Conservation (phyloP, 1,139 yeast species). For the Petasospora fabianii region DNA sequence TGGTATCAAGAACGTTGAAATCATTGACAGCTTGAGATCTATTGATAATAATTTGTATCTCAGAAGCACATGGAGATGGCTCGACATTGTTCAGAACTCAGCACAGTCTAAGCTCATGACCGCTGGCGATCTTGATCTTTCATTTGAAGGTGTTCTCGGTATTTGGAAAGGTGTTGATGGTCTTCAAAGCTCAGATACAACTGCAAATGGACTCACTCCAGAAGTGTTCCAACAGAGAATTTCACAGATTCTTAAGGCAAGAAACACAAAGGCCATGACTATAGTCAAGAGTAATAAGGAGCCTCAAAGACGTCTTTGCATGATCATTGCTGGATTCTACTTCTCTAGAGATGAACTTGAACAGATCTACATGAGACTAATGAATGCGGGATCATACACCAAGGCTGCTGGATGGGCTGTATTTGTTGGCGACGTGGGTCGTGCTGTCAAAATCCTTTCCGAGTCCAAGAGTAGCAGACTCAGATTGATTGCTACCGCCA, state of each 20-base stretch:
- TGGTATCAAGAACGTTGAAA: constrained; percentile 57
- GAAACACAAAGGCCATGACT: constrained; percentile 21
- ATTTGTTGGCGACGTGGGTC: constrained; percentile 81
- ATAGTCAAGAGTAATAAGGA: constrained; percentile 46
- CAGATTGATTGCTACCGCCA: constrained; percentile 85
- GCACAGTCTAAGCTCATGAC: constrained; percentile 68
- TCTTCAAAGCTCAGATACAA: constrained; percentile 38
- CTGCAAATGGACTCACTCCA: constrained; percentile 32
- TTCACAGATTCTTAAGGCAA: constrained; percentile 18
- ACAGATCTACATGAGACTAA: constrained; percentile 55
- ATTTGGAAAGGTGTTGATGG: constrained; percentile 83
- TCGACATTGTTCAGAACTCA: constrained; percentile 65
- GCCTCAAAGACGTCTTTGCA: constrained; percentile 68
- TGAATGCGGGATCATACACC: constrained; percentile 60
- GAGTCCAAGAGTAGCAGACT: constrained; percentile 44
- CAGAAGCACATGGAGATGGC: constrained; percentile 88
- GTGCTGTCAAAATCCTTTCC: constrained; percentile 72
- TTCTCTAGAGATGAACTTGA: constrained; percentile 76
- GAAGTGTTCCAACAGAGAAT: constrained; percentile 22
- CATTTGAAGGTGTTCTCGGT: constrained; percentile 84
- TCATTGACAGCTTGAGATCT: constrained; percentile 51
- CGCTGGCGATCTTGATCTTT: constrained; percentile 66
- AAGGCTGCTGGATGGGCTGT: constrained; percentile 99
- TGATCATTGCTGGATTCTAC: constrained; percentile 91
- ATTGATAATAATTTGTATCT: constrained; percentile 58